Base-by-base conservation (phyloP, 2,329 filamentous ascomycete genomes). In the Colletotrichum abscissum region DNA sequence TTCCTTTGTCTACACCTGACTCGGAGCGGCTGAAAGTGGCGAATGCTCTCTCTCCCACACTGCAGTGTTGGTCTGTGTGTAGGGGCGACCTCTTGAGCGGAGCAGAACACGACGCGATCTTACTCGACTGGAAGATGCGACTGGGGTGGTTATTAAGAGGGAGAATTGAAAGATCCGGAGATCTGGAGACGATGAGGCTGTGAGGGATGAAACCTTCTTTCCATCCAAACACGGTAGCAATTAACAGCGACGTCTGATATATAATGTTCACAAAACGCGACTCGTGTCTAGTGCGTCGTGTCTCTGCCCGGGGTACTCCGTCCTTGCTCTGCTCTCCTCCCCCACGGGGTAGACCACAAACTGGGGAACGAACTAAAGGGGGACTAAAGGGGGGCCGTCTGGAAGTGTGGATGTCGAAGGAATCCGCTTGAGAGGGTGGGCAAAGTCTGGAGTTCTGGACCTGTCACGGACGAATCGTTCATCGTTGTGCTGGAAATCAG, bases 381-480 rank as follows among this genome's bases (percentile, higher is more conserved):
- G 38, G 7, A 30, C 46, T n/a, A 56, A 49, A 54, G 9, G 30
- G 58, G 59, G 59, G 49, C 24, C 42, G 42, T 9, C 33, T 42
- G 38, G 38, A 14, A 6, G 22, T 16, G 60, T 63, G 60, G 69
- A 26, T 63, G 55, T 55, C 57, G 11, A 38, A 42, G 38, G 62
- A 55, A 58, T 16, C 67, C 67, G 49, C 52, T 54, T 14, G 33
- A 65, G n/a, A 49, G 11, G 67, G 24, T 30, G 49, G 49, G 42
- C 42, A 49, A 22, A 22, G 19, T 35, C 30, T 57, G 42, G 38
- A 42, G 38, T 42, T 63, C 65, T 7, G 49, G 69, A 35, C 54
- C 30, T 33, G 59, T 49, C 28, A 16, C 42, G 54, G 22, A 33
- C 58, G 59, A 64, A 72, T 58, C 9, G 24, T n/a, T 35, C 26